A percentile compares a stretch with the other conserved stretches of the same genome.
Conservation (phyloP, 2,329 filamentous ascomycete species). For the Drechslerella stenobrocha region DNA sequence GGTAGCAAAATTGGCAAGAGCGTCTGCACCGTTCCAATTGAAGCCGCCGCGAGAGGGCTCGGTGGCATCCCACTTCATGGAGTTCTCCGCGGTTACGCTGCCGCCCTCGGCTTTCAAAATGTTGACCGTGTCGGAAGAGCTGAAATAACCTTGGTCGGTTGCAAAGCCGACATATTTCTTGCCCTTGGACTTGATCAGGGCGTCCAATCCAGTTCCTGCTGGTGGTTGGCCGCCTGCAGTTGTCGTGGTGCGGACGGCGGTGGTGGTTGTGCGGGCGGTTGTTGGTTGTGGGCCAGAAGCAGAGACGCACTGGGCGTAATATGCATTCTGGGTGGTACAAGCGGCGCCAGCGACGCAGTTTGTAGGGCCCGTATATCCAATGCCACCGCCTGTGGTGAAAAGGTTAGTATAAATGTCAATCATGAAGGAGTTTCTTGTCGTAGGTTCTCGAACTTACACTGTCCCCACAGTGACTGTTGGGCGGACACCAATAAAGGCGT, state of each 20-base stretch:
- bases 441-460: constrained; percentile 52
- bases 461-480: constrained; percentile 44
- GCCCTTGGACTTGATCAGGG: constrained; percentile 46
- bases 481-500: constrained; percentile 24
- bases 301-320: constrained; percentile 52
- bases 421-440: not conserved
- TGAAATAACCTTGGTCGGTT: constrained; percentile 62
- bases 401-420: not conserved
- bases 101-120: constrained; percentile 66
- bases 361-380: constrained; percentile 48
- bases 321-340: constrained; percentile 50
- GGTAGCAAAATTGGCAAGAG: constrained; percentile 64
- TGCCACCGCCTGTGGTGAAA: constrained; percentile 56
- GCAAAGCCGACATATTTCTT: constrained; percentile 64
- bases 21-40: constrained; percentile 63
- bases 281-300: constrained; percentile 13
- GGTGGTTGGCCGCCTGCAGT: not conserved
- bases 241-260: constrained; percentile 5
- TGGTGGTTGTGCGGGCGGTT: constrained; percentile 1
- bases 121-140: constrained; percentile 59
- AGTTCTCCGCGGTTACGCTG: constrained; percentile 69
- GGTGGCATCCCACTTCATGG: constrained; percentile 69
- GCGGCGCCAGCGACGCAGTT: constrained; percentile 48
- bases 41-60: constrained; percentile 60
- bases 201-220: constrained; percentile 32